These are phyloP conservation scores for Teunomyces lycoperdinae DNA, from an alignment of 805 yeast genomes.

Conservation along the genomic window DNA sequence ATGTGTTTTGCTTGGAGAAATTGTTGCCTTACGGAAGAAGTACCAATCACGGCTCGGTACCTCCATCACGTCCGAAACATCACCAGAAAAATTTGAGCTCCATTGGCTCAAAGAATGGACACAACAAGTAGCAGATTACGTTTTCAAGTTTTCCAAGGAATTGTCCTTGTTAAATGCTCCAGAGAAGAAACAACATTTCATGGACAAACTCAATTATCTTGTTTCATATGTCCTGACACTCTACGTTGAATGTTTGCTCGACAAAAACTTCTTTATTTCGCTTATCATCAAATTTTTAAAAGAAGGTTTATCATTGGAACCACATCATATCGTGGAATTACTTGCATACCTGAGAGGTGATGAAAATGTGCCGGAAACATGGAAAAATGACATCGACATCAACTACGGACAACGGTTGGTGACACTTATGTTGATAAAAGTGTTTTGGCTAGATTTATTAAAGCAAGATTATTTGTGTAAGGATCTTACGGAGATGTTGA, in stretches of 20 bases:
- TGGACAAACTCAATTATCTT: slow-evolving; percentile 54
- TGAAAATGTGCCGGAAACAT: slow-evolving; percentile 13
- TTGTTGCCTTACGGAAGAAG: slow-evolving; percentile 31
- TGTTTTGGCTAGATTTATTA: slow-evolving; percentile 71
- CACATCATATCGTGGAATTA: slow-evolving; percentile 21
- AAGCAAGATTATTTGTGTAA: slow-evolving; percentile 57
- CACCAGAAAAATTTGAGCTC: slow-evolving; percentile 39
- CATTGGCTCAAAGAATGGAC: slow-evolving; percentile 90
- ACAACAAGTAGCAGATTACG: slow-evolving; percentile 64
- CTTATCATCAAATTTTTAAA: slow-evolving; percentile 59
- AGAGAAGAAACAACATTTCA: slow-evolving; percentile 42
- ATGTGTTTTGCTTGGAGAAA: slow-evolving; percentile 71
- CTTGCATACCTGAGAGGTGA: slow-evolving; percentile 20
- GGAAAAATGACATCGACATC: slow-evolving; percentile 18
- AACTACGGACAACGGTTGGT: slow-evolving; percentile 36
- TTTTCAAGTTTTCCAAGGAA: slow-evolving; percentile 50
- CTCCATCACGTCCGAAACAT: neutral
- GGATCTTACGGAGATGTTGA: slow-evolving; percentile 59
- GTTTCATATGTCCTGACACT: slow-evolving; percentile 60
- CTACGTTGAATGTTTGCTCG: slow-evolving; percentile 66
- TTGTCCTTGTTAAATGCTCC: slow-evolving; percentile 20
- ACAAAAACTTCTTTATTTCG: slow-evolving; percentile 55
- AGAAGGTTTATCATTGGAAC: slow-evolving; percentile 30
- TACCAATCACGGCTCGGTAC: slow-evolving; percentile 16
- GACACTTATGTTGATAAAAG: slow-evolving; percentile 48